These are phyloP conservation scores for Vaccinium vitisidaea DNA, from an alignment of 148 eudicot genomes.

Conservation along the genomic window DNA sequence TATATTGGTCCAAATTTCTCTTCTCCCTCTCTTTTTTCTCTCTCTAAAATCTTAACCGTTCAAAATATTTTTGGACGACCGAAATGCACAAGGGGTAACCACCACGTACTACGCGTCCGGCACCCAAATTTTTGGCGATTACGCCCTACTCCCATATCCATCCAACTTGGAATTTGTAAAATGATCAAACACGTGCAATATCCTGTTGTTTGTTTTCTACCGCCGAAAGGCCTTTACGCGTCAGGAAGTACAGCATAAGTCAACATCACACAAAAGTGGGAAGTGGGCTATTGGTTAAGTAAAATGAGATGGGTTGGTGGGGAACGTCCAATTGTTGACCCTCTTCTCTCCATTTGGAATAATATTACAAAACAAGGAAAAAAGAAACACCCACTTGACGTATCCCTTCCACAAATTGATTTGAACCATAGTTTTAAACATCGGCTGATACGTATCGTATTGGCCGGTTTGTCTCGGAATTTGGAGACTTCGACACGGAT, in stretches of 20 bases:
- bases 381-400: no score
- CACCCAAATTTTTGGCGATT: no score
- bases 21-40: no score
- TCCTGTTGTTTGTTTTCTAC: not conserved
- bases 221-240: not conserved
- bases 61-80: no score
- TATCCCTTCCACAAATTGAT: no score
- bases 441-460: no score
- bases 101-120: not conserved
- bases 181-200: not conserved
- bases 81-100: not conserved
- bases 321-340: not conserved
- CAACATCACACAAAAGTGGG: not conserved
- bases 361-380: no score
- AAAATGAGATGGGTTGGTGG: not conserved
- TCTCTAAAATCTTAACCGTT: no score
- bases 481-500: no score
- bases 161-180: not conserved
- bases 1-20: no score
- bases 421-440: no score
- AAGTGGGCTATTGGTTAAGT: not conserved
- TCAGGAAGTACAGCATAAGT: not conserved
- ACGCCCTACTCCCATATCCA: not conserved
- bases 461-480: no score
- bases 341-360: not conserved